Percentiles rank a stretch among this genome's conserved stretches.
Conservation (phyloP, 495 filamentous ascomycete species). For the Hypoxylon subgilvum region DNA sequence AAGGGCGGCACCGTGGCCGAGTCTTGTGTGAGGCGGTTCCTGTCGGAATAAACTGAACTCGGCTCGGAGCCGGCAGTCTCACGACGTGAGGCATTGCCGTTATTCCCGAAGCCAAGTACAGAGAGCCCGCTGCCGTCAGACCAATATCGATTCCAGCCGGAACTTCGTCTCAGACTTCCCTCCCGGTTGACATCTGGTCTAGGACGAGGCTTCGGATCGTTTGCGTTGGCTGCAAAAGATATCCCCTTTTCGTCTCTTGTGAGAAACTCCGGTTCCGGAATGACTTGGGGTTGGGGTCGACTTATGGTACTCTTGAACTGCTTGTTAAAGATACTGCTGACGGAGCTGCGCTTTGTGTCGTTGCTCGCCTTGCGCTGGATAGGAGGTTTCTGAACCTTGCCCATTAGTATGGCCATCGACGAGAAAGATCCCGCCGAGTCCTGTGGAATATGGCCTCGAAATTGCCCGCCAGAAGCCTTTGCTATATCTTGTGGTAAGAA, state of each 20-base stretch:
- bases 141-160: constrained; percentile 68
- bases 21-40: constrained; percentile 57
- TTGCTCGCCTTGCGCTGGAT: constrained; percentile 55
- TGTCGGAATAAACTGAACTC: constrained; percentile 61
- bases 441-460: constrained; percentile 54
- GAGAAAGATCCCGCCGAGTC: constrained; percentile 58
- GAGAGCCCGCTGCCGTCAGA: constrained; percentile 61
- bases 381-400: constrained; percentile 50
- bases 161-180: constrained; percentile 55
- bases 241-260: constrained; percentile 48
- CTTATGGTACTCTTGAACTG: constrained; percentile 62
- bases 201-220: constrained; percentile 46
- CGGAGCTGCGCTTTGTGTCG: constrained; percentile 49
- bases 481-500: constrained; percentile 62
- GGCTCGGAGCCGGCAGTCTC: constrained; percentile 52
- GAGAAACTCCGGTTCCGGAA: constrained; percentile 33
- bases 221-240: constrained; percentile 47
- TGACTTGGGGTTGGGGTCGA: constrained; percentile 56
- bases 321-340: constrained; percentile 55
- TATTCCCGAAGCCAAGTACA: constrained; percentile 56
- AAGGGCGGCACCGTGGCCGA: constrained; percentile 62
- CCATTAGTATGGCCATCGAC: constrained; percentile 64
- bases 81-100: constrained; percentile 45
- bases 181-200: constrained; percentile 33
- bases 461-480: constrained; percentile 49